A percentile compares a stretch with the other conserved stretches of the same genome.
phyloP scores from a whole-genome alignment of 495 filamentous ascomycete genomes.

The Bathelium albidoporum region DNA sequence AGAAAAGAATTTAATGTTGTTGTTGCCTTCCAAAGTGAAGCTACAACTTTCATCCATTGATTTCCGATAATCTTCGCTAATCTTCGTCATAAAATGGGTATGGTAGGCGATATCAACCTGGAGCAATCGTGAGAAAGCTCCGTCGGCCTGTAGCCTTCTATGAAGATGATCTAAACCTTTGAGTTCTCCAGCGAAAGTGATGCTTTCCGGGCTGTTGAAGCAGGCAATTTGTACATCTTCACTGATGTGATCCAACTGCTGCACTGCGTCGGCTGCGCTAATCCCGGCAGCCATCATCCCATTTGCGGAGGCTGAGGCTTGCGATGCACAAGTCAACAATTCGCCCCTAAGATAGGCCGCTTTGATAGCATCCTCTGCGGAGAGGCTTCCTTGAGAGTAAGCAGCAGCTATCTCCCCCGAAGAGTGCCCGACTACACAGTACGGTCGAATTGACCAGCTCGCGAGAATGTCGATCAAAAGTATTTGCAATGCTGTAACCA shows the following conservation, averaged over 20 bases:
- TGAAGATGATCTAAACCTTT: not conserved
- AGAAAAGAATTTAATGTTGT: not conserved
- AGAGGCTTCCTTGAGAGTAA: constrained; percentile 45
- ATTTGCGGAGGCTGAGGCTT: not conserved
- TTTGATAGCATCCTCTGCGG: constrained; percentile 34
- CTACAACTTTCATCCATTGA: not conserved
- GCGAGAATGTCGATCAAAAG: constrained; percentile 18
- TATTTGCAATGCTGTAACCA: constrained; percentile 22
- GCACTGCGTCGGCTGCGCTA: not conserved
- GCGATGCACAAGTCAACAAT: too few species aligned
- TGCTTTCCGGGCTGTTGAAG: not conserved
- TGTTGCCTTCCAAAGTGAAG: not conserved
- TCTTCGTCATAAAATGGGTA: not conserved
- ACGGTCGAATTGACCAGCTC: constrained; percentile 22
- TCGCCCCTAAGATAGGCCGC: constrained; percentile 35
- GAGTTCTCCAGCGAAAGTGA: not conserved
- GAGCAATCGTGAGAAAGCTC: not conserved
- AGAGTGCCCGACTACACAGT: constrained; percentile 48
- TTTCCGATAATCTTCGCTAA: not conserved
- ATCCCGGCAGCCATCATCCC: not conserved
- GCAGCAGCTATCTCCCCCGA: constrained; percentile 56
- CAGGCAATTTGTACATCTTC: not conserved
- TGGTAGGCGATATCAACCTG: not conserved
- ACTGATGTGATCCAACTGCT: not conserved
- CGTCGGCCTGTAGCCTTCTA: not conserved